These are phyloP conservation scores for Mariannaea sp. DNA, from an alignment of 2,329 filamentous ascomycete genomes.

Conservation along the genomic window DNA sequence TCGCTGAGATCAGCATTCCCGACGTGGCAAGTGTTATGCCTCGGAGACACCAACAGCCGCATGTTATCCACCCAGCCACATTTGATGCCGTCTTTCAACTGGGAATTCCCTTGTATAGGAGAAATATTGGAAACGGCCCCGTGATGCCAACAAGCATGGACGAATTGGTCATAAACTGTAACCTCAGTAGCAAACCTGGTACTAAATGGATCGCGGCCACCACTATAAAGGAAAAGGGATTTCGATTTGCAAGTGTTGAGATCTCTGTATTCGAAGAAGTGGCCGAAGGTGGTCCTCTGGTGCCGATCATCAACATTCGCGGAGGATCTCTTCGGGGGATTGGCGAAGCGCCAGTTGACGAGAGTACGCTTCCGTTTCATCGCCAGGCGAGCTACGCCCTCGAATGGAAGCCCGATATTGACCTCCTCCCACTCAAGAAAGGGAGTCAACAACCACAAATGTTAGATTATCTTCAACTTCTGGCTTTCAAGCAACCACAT, in stretches of 20 bases:
- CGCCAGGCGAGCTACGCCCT: conserved; percentile 22
- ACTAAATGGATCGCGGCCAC: conserved; percentile 20
- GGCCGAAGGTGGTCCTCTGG: not conserved
- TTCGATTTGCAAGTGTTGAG: conserved; percentile 17
- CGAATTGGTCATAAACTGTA: conserved; percentile 16
- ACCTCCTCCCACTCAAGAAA: conserved; percentile 5
- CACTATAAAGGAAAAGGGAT: conserved; percentile 10
- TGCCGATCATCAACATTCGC: conserved; percentile 10
- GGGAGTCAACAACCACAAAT: not conserved
- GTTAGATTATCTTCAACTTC: conserved; percentile 11
- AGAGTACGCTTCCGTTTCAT: conserved; percentile 13
- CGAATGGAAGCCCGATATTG: conserved; percentile 16
- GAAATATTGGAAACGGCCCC: conserved; percentile 17
- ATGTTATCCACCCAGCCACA: conserved; percentile 44
- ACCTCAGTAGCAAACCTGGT: conserved; percentile 10
- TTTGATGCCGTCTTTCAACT: conserved; percentile 43
- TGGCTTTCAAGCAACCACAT: conserved; percentile 21
- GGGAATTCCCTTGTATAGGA: conserved; percentile 12
- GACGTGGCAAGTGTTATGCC: conserved; percentile 30
- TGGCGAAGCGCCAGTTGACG: conserved; percentile 15
- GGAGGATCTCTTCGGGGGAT: conserved; percentile 19
- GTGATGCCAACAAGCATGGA: conserved; percentile 24
- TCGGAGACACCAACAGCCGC: conserved; percentile 29
- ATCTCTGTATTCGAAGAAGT: conserved; percentile 20
- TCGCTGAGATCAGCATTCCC: conserved; percentile 16